Evolutionary conservation across 2,329 filamentous ascomycete genomes (phyloP).

Genomic region (Chaetothyriales sp.): DNA sequence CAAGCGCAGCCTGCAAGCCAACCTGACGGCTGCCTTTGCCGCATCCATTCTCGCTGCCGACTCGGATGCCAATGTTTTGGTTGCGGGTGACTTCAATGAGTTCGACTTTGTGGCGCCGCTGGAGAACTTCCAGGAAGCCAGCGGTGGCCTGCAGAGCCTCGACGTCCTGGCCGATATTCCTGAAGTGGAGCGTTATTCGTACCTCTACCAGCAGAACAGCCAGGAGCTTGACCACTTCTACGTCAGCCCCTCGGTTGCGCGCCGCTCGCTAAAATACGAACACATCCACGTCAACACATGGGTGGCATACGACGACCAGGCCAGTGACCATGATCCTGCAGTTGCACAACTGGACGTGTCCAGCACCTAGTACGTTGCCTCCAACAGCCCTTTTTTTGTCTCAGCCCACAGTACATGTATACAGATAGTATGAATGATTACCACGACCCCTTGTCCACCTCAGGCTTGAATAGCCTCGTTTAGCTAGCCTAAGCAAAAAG

Average conservation of each 20-base stretch:
- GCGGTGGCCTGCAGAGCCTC: constrained; percentile 44
- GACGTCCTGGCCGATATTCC: constrained; percentile 43
- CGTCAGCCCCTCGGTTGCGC: constrained; percentile 39
- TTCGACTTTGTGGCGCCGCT: constrained; percentile 49
- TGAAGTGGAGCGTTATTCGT: constrained; percentile 50
- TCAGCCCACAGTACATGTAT: no score
- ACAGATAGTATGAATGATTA: no score
- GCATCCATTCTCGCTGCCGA: constrained; percentile 42
- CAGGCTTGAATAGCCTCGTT: no score
- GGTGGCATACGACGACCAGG: constrained; percentile 40
- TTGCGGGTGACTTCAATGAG: constrained; percentile 58
- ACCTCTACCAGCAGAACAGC: constrained; percentile 53
- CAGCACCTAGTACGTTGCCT: background rate
- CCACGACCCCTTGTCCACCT: no score
- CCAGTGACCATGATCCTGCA: constrained; percentile 55
- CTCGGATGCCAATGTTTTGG: constrained; percentile 41
- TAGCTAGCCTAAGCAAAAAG: no score
- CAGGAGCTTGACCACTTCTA: constrained; percentile 59
- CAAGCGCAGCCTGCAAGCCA: constrained; percentile 41
- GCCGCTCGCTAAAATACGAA: constrained; percentile 33
- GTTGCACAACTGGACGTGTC: constrained; percentile 49
- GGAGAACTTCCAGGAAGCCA: constrained; percentile 34
- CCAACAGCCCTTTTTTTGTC: background rate
- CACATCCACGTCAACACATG: constrained; percentile 60
- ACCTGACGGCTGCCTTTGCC: constrained; percentile 45